phyloP scores from a whole-genome alignment of 2,329 filamentous ascomycete species.

The Cadophora luteo-olivacea region DNA sequence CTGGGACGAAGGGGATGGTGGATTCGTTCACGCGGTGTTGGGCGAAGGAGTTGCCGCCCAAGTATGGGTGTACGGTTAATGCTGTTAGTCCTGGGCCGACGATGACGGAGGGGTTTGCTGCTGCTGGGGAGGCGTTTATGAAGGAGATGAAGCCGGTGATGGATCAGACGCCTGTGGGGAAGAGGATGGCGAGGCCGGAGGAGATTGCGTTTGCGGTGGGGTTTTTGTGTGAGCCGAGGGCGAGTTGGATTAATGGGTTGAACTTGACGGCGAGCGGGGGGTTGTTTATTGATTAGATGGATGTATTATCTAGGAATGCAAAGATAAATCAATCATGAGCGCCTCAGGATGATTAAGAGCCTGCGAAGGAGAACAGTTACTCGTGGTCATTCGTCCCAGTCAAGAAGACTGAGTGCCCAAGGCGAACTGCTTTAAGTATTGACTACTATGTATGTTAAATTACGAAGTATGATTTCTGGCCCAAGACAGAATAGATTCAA shows the following conservation, averaged over 20 bases:
- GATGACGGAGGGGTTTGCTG: conserved; percentile 47
- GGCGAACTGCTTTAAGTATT: too few species aligned
- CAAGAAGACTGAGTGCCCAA: too few species aligned
- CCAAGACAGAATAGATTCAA: not conserved
- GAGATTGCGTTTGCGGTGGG: conserved; percentile 56
- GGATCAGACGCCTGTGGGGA: conserved; percentile 51
- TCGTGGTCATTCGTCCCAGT: too few species aligned
- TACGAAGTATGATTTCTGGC: too few species aligned
- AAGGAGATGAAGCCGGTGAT: conserved; percentile 50
- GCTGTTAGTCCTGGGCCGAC: conserved; percentile 53
- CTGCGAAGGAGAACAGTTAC: too few species aligned
- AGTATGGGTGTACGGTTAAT: conserved; percentile 55
- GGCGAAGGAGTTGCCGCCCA: conserved; percentile 50
- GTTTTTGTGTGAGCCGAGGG: conserved; percentile 52
- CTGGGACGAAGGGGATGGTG: conserved; percentile 57
- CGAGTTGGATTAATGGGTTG: conserved; percentile 55
- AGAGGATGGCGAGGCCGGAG: conserved; percentile 50
- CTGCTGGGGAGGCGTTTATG: conserved; percentile 50
- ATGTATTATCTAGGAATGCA: not conserved
- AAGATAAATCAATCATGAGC: not conserved
- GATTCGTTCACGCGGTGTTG: conserved; percentile 54
- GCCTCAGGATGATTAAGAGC: not conserved
- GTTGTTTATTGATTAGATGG: not conserved
- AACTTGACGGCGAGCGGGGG: conserved; percentile 47
- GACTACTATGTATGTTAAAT: too few species aligned